Conservation (phyloP, 2,329 filamentous ascomycete genomes). For the Cordyceps cateniannulata region DNA sequence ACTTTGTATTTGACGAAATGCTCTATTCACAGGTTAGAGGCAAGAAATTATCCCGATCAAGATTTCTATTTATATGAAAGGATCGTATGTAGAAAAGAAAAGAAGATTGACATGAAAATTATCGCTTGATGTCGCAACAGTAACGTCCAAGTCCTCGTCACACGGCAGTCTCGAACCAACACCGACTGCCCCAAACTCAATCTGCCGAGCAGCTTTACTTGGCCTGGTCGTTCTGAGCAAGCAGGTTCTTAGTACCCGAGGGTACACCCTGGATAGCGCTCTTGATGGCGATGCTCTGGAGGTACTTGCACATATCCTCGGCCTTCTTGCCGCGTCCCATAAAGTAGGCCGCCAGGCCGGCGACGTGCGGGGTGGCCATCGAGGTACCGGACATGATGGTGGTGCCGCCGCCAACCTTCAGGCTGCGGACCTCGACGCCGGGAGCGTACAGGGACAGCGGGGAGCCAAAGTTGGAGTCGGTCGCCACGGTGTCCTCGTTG, state of each 20-base stretch:
- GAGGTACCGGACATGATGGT: constrained; percentile 37
- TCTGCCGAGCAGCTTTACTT: no score
- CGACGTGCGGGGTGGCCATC: constrained; percentile 39
- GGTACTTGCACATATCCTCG: background rate
- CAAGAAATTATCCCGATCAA: no score
- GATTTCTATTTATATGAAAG: no score
- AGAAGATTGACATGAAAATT: no score
- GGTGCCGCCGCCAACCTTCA: background rate
- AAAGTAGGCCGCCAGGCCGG: constrained; percentile 27
- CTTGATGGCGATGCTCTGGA: background rate
- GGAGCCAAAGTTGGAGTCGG: constrained; percentile 34
- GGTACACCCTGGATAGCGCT: background rate
- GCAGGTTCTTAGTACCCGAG: constrained; percentile 1
- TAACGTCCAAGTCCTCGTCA: no score
- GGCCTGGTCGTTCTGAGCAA: constrained; percentile 7
- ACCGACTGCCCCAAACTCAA: no score
- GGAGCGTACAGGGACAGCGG: constrained; percentile 45
- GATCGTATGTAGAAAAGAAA: no score
- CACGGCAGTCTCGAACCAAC: no score
- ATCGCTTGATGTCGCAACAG: no score
- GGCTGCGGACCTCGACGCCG: background rate
- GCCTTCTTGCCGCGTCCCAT: background rate
- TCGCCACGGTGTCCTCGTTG: constrained; percentile 25
- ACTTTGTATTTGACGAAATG: no score
- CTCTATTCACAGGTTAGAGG: no score